Evolutionary conservation across 1,139 yeast genomes (phyloP), one percentile per base, ranked within the genome.

Genomic region (Casaregolazyma lundiana): DNA sequence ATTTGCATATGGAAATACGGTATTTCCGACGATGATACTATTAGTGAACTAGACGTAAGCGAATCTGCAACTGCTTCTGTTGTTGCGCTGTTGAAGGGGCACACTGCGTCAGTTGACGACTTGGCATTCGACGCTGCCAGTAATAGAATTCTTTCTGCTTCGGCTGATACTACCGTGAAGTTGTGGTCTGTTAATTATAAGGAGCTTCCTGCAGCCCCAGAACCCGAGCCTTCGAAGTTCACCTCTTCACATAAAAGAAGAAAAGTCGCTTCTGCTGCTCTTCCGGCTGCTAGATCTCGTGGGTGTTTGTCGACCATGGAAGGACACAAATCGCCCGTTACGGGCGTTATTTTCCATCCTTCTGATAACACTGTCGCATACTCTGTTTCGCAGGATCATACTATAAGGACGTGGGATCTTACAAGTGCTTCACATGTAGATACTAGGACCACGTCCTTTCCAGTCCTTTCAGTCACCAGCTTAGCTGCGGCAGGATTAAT

Each of bases 401-500:
- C 95, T 1, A 80, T 92, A 54, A 85, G 86, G 60, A 92, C 98
- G 0, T 92, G 98, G 97, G 98, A 92, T 70, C 73, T 90, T 59
- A 83, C 87, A 17, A 88, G 97, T 4, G 72, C 84, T 15, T 76
- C 86, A 54, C 80, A 87, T 60, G 83, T 89, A 36, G 97, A 89
- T 63, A 85, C 97, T 4, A 82, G 88, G 66, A 78, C 86, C 19
- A 89, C 97, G 0, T 85, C 92, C n/a, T 89, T 78, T 67, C 83
- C 97, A 6, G 73, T 92, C 52, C 74, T 90, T 41, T 84, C 96
- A 1, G 69, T 90, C 38, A 73, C 82, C 38, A 82, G 83, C 54
- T 69, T 92, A 50, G 80, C 87, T 11, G 20, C 71, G 72, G 50
- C 71, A 78, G 79, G 83, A 53, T 72, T 92, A 50, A 70, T 94